phyloP scores from a whole-genome alignment of 345 rosid genomes.

The Gossypium raimondii region DNA sequence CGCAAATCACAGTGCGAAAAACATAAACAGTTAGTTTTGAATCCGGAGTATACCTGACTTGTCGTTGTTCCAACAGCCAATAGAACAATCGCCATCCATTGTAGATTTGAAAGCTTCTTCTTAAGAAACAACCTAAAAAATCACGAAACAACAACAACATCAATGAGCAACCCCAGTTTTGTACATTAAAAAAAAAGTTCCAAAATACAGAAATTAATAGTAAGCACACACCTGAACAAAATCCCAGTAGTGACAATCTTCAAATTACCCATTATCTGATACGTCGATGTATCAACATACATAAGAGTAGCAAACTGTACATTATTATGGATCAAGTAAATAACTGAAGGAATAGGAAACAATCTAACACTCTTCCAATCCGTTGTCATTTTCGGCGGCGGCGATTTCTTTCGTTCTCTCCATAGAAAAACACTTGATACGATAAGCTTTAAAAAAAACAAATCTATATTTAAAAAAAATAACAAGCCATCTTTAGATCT shows the following conservation, averaged over 20 bases:
- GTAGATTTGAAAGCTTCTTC: constrained; percentile 59
- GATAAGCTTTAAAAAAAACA: constrained; percentile 44
- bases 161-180: neutral
- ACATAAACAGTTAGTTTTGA: neutral
- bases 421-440: constrained; percentile 76
- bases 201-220: neutral
- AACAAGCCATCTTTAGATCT: neutral
- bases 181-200: neutral
- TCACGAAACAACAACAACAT: neutral
- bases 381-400: constrained; percentile 65
- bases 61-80: constrained; percentile 78
- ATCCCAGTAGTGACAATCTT: constrained; percentile 94
- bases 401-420: constrained; percentile 49
- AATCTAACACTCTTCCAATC: constrained; percentile 86
- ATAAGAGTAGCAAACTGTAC: constrained; percentile 92
- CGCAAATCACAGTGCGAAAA: neutral
- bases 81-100: constrained; percentile 70
- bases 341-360: constrained; percentile 82
- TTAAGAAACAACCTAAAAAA: constrained; percentile 48
- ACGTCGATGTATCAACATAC: constrained; percentile 89
- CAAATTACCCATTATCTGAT: constrained; percentile 97
- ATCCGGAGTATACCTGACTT: constrained; percentile 45
- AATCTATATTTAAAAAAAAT: neutral
- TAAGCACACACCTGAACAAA: constrained; percentile 55
- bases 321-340: constrained; percentile 85